Evolutionary conservation across 768 basidiomycete species (phyloP).

Genomic region (Lactifluus piperatus): DNA sequence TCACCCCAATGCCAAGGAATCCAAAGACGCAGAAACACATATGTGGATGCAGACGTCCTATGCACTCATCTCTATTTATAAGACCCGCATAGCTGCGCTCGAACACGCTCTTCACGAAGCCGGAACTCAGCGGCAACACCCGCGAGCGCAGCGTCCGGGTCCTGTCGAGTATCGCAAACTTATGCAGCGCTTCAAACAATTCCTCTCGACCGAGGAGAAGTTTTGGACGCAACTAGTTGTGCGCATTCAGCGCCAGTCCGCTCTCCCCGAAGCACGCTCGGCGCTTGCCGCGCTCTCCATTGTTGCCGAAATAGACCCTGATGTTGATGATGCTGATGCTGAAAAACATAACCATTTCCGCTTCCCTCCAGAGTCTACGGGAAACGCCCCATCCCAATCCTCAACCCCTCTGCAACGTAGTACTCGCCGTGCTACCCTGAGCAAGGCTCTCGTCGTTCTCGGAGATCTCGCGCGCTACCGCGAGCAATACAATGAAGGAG

Average conservation of each 20-base stretch:
- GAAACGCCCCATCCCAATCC: slow-evolving; percentile 22
- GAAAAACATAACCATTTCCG: slow-evolving; percentile 48
- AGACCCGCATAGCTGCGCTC: slow-evolving; percentile 58
- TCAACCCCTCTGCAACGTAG: slow-evolving; percentile 46
- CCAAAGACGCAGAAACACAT: slow-evolving; percentile 71
- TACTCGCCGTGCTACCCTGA: slow-evolving; percentile 62
- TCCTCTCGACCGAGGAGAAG: slow-evolving; percentile 81
- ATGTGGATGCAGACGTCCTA: slow-evolving; percentile 94
- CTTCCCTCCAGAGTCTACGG: slow-evolving; percentile 50
- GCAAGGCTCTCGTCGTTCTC: slow-evolving; percentile 83
- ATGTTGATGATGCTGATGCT: slow-evolving; percentile 24
- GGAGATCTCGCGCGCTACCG: slow-evolving; percentile 94
- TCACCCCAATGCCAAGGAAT: slow-evolving; percentile 61
- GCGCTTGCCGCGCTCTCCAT: slow-evolving; percentile 53
- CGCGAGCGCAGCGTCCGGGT: slow-evolving; percentile 39
- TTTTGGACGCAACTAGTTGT: slow-evolving; percentile 82
- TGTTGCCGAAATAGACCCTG: slow-evolving; percentile 29
- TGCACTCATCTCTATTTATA: slow-evolving; percentile 74
- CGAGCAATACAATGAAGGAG: slow-evolving; percentile 77
- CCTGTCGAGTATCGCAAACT: slow-evolving; percentile 81
- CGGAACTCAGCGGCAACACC: slow-evolving; percentile 27
- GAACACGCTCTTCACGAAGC: slow-evolving; percentile 33
- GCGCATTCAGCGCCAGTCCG: slow-evolving; percentile 65
- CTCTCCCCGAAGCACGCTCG: slow-evolving; percentile 53
- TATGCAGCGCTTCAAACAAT: slow-evolving; percentile 81